Base-by-base conservation (phyloP, 805 yeast genomes). In the Hagleromyces aurorensis region DNA sequence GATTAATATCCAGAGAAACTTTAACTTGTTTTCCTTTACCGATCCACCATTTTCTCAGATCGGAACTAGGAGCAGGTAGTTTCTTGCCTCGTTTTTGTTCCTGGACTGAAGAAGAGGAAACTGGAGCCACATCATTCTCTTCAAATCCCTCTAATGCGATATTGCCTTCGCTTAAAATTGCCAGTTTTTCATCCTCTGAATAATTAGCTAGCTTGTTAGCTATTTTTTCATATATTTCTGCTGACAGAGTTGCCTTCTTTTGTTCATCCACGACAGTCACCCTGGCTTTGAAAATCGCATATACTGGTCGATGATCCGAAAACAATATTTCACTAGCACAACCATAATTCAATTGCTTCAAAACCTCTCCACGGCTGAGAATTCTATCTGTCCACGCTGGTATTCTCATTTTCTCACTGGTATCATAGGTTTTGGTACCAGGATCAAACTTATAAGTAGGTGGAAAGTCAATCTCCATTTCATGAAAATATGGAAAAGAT, bases 371-470 rank as follows among this genome's bases (percentile, higher is more conserved):
- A 15, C 80, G 62, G 46, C 75, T 77, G 27, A 87, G 56, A 18
- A 89, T 76, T 34, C 98, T 62, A 59, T 91, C 99, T 3, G 97
- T 87, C 98, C 98, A 91, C 0, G 98, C 93, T 1, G 98, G 99
- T 8, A 83, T 76, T 38, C 99, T 71, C 55, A 76, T 78, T 56
- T 91, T 91, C 47, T 89, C 97, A 22, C 93, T 78, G 0, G 94
- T 71, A 53, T 91, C 99, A 52, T 87, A 91, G 3, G 50, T 58
- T 26, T 70, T 72, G 0, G 94, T 79, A 4, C 94, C 93, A 27
- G 83, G 80, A 51, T 91, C 94, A 53, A 79, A 91, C 52, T 91
- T 91, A 59, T 91, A 91, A 0, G 99, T 91, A 5, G 99, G 99
- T 6, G 79, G 69, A 47, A 91, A 89, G 12, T 60, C 62, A 25